Evolutionary conservation across 2,329 filamentous ascomycete species (phyloP).

Genomic region (Fusarium sambucinum): DNA sequence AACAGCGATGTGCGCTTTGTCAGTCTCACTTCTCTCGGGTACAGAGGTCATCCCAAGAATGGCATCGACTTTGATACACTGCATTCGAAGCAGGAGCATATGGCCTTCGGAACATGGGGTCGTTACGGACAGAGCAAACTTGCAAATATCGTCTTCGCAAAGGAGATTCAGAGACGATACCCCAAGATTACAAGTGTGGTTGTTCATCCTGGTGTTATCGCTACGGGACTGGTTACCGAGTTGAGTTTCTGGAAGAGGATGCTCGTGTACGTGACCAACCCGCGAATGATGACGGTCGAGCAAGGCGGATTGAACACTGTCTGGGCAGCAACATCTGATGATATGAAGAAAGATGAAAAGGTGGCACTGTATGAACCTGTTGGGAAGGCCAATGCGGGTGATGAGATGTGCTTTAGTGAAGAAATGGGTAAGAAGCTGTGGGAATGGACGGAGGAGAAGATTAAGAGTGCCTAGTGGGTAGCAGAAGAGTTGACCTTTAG

Average conservation of each 20-base stretch:
- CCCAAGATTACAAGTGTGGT: conserved; percentile 58
- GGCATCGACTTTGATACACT: conserved; percentile 50
- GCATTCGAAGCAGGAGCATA: conserved; percentile 42
- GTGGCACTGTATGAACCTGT: conserved; percentile 50
- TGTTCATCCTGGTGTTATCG: conserved; percentile 61
- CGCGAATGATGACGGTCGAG: conserved; percentile 43
- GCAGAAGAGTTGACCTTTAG: too few species aligned
- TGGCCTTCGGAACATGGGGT: conserved; percentile 54
- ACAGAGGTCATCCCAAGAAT: conserved; percentile 42
- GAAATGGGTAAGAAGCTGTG: conserved; percentile 53
- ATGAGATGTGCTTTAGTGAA: conserved; percentile 45
- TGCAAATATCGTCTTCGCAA: conserved; percentile 61
- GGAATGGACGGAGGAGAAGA: conserved; percentile 53
- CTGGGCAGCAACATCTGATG: conserved; percentile 50
- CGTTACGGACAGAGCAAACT: conserved; percentile 66
- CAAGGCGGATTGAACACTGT: conserved; percentile 50
- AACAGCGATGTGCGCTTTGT: conserved; percentile 43
- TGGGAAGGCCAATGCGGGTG: conserved; percentile 38
- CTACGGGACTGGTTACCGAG: conserved; percentile 47
- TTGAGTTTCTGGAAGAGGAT: conserved; percentile 44
- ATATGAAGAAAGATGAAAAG: conserved; percentile 24
- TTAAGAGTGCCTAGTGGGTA: conserved; percentile 5
- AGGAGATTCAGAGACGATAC: conserved; percentile 59
- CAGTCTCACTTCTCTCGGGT: conserved; percentile 48
- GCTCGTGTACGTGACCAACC: conserved; percentile 44